Conservation (phyloP, 495 filamentous ascomycete species). For the Penicillium canariense region DNA sequence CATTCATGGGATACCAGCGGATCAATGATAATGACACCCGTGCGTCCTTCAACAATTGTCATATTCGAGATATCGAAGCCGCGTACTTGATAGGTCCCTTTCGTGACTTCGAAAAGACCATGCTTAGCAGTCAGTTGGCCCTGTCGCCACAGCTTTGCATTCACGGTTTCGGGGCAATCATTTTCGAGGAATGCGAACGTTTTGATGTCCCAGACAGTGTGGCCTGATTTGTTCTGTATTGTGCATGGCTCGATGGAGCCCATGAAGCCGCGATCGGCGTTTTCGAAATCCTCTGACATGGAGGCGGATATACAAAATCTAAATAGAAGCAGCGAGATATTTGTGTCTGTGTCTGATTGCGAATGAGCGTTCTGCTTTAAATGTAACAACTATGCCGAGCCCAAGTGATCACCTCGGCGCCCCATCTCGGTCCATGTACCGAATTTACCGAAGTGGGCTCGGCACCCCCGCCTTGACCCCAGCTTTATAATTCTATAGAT, state of each 20-base stretch:
- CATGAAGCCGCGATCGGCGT: slow-evolving; percentile 18
- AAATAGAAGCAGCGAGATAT: too few relatives aligned
- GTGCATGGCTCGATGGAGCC: slow-evolving; percentile 10
- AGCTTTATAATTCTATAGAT: background rate
- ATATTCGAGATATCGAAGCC: slow-evolving; percentile 26
- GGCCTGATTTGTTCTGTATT: slow-evolving; percentile 7
- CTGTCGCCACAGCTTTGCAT: slow-evolving; percentile 25
- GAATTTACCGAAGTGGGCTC: slow-evolving; percentile 7
- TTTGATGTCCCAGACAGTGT: slow-evolving; percentile 14
- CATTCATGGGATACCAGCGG: slow-evolving; percentile 20
- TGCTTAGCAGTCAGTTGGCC: slow-evolving; percentile 15
- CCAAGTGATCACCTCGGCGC: background rate
- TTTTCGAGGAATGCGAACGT: slow-evolving; percentile 16
- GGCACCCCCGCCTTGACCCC: slow-evolving; percentile 6
- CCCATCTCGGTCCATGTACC: slow-evolving; percentile 3
- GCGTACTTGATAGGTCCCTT: slow-evolving; percentile 26
- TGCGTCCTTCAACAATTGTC: slow-evolving; percentile 25
- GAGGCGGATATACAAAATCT: background rate
- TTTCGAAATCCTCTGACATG: slow-evolving; percentile 14
- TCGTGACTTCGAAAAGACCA: slow-evolving; percentile 24
- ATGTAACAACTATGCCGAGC: background rate
- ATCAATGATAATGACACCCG: slow-evolving; percentile 27
- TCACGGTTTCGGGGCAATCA: slow-evolving; percentile 16
- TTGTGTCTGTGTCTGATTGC: background rate
- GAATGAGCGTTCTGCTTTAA: background rate